These are phyloP conservation scores for Ophiostoma tasmaniense DNA, from an alignment of 2,329 filamentous ascomycete species.

Conservation along the genomic window DNA sequence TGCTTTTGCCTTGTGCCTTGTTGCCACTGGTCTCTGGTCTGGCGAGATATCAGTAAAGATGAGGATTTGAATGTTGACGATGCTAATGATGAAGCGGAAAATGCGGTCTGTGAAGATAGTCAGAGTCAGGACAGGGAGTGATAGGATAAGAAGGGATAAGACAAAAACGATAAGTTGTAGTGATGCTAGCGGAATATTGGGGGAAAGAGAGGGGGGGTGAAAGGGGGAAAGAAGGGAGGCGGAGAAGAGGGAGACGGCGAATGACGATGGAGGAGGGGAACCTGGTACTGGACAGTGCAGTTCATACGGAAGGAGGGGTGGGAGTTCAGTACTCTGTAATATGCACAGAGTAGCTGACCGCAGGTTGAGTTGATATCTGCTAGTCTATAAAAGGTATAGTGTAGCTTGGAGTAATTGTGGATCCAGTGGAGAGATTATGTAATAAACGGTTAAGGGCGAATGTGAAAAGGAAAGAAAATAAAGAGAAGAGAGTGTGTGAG, in stretches of 20 bases:
- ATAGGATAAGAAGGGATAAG: constrained; percentile 5
- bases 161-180: background rate
- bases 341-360: background rate
- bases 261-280: constrained; percentile 10
- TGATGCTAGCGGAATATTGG: background rate
- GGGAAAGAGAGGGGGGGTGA: background rate
- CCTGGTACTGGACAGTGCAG: background rate
- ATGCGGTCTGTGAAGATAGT: background rate
- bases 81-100: background rate
- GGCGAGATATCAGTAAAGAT: background rate
- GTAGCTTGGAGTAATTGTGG: background rate
- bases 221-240: background rate
- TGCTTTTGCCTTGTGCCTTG: constrained; percentile 4
- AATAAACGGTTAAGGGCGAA: background rate
- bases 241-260: constrained; percentile 1
- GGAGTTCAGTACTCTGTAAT: background rate
- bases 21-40: background rate
- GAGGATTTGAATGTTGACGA: background rate
- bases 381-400: background rate
- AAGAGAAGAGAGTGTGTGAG: background rate
- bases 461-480: background rate
- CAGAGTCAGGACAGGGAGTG: constrained; percentile 3
- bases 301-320: background rate
- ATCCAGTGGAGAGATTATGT: background rate
- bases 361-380: background rate